Percentiles rank a stretch among this genome's conserved stretches.
phyloP scores from a whole-genome alignment of 176 grass and related monocot species.

The Rhynchospora breviuscula region DNA sequence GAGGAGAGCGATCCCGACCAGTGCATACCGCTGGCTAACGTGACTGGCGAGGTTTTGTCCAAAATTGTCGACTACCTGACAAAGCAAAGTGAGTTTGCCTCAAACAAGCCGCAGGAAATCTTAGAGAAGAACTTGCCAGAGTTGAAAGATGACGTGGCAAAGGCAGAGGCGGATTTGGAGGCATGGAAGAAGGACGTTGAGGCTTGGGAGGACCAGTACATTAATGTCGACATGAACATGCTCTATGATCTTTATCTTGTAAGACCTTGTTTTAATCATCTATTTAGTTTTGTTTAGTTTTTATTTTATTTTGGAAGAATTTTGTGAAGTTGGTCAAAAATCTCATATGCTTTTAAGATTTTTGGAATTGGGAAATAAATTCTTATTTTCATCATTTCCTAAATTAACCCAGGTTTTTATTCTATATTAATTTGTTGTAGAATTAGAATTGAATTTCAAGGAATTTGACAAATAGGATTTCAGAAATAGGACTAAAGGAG shows the following conservation, averaged over 20 bases:
- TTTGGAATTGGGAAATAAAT: no score
- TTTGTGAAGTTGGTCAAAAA: neutral
- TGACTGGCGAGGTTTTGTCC: neutral
- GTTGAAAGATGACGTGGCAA: neutral
- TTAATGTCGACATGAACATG: neutral
- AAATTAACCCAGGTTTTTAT: neutral
- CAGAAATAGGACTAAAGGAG: no score
- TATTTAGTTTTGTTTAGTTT: neutral
- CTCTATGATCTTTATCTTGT: constrained; percentile 10
- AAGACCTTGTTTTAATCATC: neutral
- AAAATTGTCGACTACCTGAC: neutral
- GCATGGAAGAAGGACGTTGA: neutral
- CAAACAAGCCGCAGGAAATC: neutral
- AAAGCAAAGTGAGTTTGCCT: neutral
- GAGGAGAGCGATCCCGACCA: neutral
- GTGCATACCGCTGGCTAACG: neutral
- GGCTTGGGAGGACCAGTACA: neutral
- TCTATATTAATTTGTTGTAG: neutral
- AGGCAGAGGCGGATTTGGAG: neutral
- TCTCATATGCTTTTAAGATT: neutral
- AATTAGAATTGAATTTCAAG: no score
- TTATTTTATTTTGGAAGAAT: neutral
- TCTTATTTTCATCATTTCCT: neutral
- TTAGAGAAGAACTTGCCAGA: neutral
- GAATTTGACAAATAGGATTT: no score